Conservation (phyloP, 306 rosid species). For the Glycine soja region DNA sequence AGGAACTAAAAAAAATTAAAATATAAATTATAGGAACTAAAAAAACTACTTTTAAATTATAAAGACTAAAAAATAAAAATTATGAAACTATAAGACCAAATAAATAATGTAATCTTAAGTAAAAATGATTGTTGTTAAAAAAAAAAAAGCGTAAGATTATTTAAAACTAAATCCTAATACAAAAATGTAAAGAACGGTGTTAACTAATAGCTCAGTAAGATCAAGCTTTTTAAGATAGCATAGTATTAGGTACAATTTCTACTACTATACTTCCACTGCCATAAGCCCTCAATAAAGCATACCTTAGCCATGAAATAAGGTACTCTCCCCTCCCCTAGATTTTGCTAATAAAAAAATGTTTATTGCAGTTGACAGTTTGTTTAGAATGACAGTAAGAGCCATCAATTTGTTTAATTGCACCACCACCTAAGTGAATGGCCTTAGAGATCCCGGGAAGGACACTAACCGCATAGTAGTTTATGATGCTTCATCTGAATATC, state of each 20-base stretch:
- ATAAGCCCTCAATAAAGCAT: neutral
- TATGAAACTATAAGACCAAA: too few relatives aligned
- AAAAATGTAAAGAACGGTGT: neutral
- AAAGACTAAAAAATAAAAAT: too few relatives aligned
- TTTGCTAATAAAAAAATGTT: neutral
- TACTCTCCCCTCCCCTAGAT: neutral
- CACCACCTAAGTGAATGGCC: neutral
- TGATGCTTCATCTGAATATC: slow-evolving; percentile 20
- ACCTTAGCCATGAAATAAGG: slow-evolving; percentile 13
- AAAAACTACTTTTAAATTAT: too few relatives aligned
- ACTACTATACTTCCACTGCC: neutral
- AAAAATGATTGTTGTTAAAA: too few relatives aligned
- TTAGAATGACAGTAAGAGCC: neutral
- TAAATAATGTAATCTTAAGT: too few relatives aligned
- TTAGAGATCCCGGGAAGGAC: neutral
- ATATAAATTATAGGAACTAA: too few relatives aligned
- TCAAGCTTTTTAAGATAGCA: neutral
- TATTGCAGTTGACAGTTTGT: neutral
- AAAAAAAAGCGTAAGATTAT: neutral
- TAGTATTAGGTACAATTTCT: slow-evolving; percentile 18
- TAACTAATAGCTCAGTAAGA: neutral
- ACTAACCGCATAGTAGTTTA: neutral
- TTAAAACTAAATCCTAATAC: neutral
- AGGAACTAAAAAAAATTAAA: too few relatives aligned
- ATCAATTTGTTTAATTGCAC: neutral